A percentile compares a stretch with the other conserved stretches of the same genome.
These are phyloP conservation scores for Acer campestre DNA, from an alignment of 345 rosid genomes.

Conservation along the genomic window DNA sequence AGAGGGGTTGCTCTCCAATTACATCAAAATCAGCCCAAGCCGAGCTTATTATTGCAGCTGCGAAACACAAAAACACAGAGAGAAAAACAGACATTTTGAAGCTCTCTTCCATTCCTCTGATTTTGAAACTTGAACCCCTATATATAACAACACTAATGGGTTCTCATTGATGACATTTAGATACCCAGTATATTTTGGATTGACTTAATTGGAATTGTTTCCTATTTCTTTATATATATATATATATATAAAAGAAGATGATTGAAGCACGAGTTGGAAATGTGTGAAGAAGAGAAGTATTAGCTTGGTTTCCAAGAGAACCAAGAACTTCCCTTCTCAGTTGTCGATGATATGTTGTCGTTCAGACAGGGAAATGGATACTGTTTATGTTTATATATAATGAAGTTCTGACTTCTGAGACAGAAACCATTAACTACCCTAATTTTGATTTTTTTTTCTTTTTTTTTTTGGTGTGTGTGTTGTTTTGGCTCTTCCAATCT, in stretches of 20 bases:
- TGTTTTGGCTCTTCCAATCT: background rate
- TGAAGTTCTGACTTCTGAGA: background rate
- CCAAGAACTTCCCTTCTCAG: background rate
- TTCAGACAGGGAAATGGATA: background rate
- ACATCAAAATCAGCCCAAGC: slow-evolving; percentile 36
- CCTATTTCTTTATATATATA: background rate
- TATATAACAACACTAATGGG: background rate
- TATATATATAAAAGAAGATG: background rate
- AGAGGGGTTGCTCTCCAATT: slow-evolving; percentile 60
- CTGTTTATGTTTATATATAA: background rate
- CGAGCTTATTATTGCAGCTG: slow-evolving; percentile 10
- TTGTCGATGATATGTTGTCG: background rate
- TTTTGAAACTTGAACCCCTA: background rate
- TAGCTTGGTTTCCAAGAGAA: background rate
- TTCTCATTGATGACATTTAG: background rate
- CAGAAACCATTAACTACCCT: background rate
- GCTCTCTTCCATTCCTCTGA: background rate
- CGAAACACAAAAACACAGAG: slow-evolving; percentile 22
- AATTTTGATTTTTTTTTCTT: too few species aligned
- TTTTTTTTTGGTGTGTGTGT: too few species aligned
- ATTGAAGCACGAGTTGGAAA: background rate
- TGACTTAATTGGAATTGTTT: background rate
- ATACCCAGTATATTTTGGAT: background rate
- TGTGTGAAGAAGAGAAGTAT: background rate
- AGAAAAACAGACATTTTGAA: background rate